Base-by-base conservation (phyloP, 176 grass and related monocot genomes). In the Cymbopogon citratus region DNA sequence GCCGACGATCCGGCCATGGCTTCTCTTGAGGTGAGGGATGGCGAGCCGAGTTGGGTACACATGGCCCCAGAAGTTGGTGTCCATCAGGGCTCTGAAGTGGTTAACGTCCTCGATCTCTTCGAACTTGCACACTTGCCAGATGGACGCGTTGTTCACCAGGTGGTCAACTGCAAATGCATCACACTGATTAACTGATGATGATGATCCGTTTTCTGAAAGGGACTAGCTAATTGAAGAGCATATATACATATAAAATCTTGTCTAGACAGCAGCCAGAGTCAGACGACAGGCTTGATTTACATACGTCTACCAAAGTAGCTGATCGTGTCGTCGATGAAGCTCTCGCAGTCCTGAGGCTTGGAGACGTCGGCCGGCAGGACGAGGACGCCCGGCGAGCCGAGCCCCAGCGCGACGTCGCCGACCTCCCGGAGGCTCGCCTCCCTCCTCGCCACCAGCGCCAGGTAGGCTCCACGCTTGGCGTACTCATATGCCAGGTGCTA, bases 391-490 rank as follows among this genome's bases (percentile, higher is more conserved):
- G 90, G 93, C 24, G 88, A 90, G 11, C 93, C 90, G 12, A 91
- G 66, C 14, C 64, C 86, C 34, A 38, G 29, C 18, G 88, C 90
- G 25, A 16, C 78, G 70, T 89, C 67, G 13, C 85, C 88, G 63
- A 92, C 93, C 66, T 89, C 85, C 23, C 63, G 61, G 62, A 92
- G 93, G 90, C 93, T 96, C 61, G 13, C 16, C 70, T 91, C 87
- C 89, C 90, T 88, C 78, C 93, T 96, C 11, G 93, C 90, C 85
- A 92, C 93, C 4, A 96, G 80, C 21, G 87, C 90, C 71, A 95
- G 71, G 63, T 67, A 71, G 1, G 87, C 90, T 21, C 87, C 85
- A n/a, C 77, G 87, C 75, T 79, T 90, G 0, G 73, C 75, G 31
- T 85, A 78, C 60, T 86, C 69, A 63, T 66, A 85, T 5, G 78